Evolutionary conservation across 2,329 filamentous ascomycete genomes (phyloP), one percentile per base, ranked within the genome.

Genomic region (Parastagonospora nodorum): DNA sequence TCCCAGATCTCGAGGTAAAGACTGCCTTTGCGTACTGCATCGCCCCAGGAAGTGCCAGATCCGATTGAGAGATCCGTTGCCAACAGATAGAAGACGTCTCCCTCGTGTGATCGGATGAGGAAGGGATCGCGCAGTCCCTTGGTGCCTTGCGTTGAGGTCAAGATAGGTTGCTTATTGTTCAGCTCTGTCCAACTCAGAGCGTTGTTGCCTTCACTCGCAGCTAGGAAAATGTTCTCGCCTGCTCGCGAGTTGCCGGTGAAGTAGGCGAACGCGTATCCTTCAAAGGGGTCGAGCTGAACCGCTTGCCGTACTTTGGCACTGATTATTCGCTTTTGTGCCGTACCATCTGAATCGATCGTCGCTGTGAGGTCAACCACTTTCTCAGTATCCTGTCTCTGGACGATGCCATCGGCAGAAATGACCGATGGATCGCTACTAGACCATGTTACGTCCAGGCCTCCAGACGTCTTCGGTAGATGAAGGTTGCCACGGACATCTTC

Each of bases 61-160:
- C 80, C 81, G 43, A 82, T 82, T 0, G 80, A 81, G 0, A 83
- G 68, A 45, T 82, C 80, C 0, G 81, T 83, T 0, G 80, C 80
- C 14, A 83, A 72, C 11, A 83, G 59, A 42, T 74, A 83, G 50
- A 82, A 82, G 4, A 71, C 81, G n/a, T 75, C 74, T 0, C 80
- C 80, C 24, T 82, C 79, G 0, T 64, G 72, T 0, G 79, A 80
- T 10, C 80, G 75, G 16, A 83, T 80, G 38, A 83, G 67, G 50
- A 82, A 83, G 1, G 81, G 81, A 51, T 83, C 81, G 11, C 81
- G 74, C 4, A 83, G 60, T 2, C 81, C 81, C 19, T 69, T 75
- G 0, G 81, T 82, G 33, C 81, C 81, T 38, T 74, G 48, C 0
- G 69, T 74, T 0, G 80, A 82, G 3, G 69, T 73, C 7, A 83